Evolutionary conservation across 1,284 basidiomycete species (phyloP).

Genomic region (Boletus calvinii): DNA sequence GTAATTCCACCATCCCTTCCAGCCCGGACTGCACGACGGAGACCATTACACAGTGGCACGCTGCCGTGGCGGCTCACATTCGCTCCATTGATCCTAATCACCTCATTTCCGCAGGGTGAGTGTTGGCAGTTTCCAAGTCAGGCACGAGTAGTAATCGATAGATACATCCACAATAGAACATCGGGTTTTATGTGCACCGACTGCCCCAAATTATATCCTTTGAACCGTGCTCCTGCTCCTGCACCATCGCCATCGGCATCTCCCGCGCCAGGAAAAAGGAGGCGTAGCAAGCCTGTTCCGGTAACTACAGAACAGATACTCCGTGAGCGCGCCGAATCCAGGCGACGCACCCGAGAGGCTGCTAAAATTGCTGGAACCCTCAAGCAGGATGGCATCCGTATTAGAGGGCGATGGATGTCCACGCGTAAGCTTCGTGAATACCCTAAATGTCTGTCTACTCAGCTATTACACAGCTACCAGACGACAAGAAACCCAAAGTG

Average conservation of each 20-base stretch:
- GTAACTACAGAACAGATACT: slow-evolving; percentile 47
- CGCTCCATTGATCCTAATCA: slow-evolving; percentile 58
- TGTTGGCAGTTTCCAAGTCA: neutral
- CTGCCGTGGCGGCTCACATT: slow-evolving; percentile 46
- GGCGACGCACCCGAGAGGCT: slow-evolving; percentile 36
- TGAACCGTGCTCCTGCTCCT: slow-evolving; percentile 32
- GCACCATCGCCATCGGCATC: slow-evolving; percentile 43
- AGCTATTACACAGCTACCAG: slow-evolving; percentile 39
- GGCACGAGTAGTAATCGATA: neutral
- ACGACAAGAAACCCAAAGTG: slow-evolving; percentile 39
- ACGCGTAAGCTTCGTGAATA: slow-evolving; percentile 40
- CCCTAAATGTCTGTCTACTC: neutral
- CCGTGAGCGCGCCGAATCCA: slow-evolving; percentile 45
- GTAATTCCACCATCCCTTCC: slow-evolving; percentile 50
- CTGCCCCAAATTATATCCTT: slow-evolving; percentile 57
- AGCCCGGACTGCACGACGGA: slow-evolving; percentile 45
- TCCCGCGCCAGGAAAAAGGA: slow-evolving; percentile 34
- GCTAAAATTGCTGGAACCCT: slow-evolving; percentile 30
- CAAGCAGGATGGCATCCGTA: slow-evolving; percentile 42
- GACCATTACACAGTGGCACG: slow-evolving; percentile 57
- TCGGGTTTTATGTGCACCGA: slow-evolving; percentile 58
- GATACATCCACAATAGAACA: slow-evolving; percentile 35
- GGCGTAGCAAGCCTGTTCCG: slow-evolving; percentile 37
- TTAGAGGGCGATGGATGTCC: slow-evolving; percentile 61
- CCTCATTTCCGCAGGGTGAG: slow-evolving; percentile 60